Base-by-base conservation (phyloP, 768 basidiomycete genomes). In the Dictyophora rubrovolvata region DNA sequence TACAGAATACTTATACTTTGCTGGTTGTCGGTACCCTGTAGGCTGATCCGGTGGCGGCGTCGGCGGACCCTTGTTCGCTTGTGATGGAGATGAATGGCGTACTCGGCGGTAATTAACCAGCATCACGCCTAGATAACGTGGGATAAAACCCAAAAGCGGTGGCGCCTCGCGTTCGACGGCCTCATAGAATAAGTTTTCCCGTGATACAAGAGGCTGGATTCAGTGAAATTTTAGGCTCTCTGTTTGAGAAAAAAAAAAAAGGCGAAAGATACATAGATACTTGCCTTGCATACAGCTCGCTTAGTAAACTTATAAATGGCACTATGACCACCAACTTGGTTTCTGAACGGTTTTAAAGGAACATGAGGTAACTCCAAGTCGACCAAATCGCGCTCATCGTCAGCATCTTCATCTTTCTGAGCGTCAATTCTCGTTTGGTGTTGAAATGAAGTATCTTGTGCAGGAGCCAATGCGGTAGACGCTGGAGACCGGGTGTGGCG, bases 101-200 rank as follows among this genome's bases (percentile, higher is more conserved):
- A 92, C 88, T 14, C 87, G 82, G 22, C 96, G 84, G 68, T 98
- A 98, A 55, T 87, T 95, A 65, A 99, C 95, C 47, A 98, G 80
- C 93, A 99, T 96, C 56, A 99, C 96, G 21, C 96, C 96, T 16
- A 99, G 78, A 71, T 99, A 99, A 48, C 94, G 86, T n/a, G 96
- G 96, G 61, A 97, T 96, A 67, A 92, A 99, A 14, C 82, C 87
- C 4, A 98, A 79, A 9, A 99, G 78, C 4, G 91, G 93, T 0
- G 96, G 95, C 0, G 91, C 90, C 66, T 93, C 90, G 23, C 86
- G 81, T 69, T 99, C 96, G 34, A 98, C 93, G 1, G 93, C 83
- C 69, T 99, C 96, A 69, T 99, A 99, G 68, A 99, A 97, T 51
- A 96, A 77, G 68, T 99, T 99, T 73, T 99, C 96, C 59, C 94